Evolutionary conservation across 1,284 basidiomycete species (phyloP).

Genomic region (Ceratobasidium sp.): DNA sequence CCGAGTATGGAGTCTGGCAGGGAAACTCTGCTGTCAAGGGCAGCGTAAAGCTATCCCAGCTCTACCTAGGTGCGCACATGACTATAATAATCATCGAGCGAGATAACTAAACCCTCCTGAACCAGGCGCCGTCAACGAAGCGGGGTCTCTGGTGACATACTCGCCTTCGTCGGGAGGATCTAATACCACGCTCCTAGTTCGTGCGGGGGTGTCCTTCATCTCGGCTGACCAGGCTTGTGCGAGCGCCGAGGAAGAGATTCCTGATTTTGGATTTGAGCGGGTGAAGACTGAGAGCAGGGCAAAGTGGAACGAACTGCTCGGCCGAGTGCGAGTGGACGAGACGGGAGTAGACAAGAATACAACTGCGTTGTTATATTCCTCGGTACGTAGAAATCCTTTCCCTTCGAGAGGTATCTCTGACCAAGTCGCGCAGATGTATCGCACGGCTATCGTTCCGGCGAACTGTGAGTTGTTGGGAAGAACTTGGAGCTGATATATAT

Average conservation of each 20-base stretch:
- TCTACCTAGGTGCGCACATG: slow-evolving; percentile 29
- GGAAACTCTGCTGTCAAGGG: slow-evolving; percentile 66
- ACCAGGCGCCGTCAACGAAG: slow-evolving; percentile 58
- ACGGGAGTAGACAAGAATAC: slow-evolving; percentile 60
- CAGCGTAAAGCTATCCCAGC: slow-evolving; percentile 57
- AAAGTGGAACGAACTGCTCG: slow-evolving; percentile 70
- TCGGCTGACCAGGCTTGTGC: slow-evolving; percentile 70
- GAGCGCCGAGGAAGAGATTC: slow-evolving; percentile 73
- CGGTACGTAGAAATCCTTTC: slow-evolving; percentile 57
- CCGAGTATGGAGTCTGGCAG: slow-evolving; percentile 70
- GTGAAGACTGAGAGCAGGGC: slow-evolving; percentile 62
- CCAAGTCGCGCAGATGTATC: slow-evolving; percentile 64
- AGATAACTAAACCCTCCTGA: slow-evolving; percentile 50
- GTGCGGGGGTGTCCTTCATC: slow-evolving; percentile 70
- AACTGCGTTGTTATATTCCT: slow-evolving; percentile 70
- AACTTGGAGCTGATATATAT: neutral
- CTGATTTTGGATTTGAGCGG: slow-evolving; percentile 68
- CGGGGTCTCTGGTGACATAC: slow-evolving; percentile 69
- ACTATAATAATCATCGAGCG: neutral
- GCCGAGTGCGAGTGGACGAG: slow-evolving; percentile 68
- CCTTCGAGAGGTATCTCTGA: neutral
- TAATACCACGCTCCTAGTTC: slow-evolving; percentile 52
- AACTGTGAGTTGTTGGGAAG: slow-evolving; percentile 64
- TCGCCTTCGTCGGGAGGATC: slow-evolving; percentile 57
- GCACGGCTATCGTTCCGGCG: slow-evolving; percentile 75